phyloP scores from a whole-genome alignment of 1,284 basidiomycete species.

The Trametes hirsuta region DNA sequence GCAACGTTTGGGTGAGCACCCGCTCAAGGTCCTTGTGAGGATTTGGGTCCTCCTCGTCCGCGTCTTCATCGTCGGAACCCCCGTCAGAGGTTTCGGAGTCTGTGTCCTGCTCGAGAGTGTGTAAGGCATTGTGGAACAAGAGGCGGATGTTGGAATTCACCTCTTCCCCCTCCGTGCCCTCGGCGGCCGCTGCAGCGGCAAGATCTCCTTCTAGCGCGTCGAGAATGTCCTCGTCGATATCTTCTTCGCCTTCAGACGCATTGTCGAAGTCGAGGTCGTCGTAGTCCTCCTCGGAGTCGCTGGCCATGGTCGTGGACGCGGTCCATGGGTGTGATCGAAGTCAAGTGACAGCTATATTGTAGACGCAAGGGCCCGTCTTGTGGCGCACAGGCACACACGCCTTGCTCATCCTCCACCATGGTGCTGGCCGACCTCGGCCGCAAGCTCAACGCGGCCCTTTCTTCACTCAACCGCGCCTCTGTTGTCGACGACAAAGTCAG shows the following conservation, averaged over 20 bases:
- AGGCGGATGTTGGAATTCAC: conserved; percentile 19
- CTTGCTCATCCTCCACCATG: conserved; percentile 55
- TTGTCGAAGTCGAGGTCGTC: conserved; percentile 54
- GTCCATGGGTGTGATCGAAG: conserved; percentile 16
- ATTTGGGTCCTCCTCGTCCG: conserved; percentile 23
- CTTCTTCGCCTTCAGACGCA: conserved; percentile 50
- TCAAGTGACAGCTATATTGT: conserved; percentile 20
- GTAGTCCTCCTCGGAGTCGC: conserved; percentile 67
- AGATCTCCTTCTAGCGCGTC: conserved; percentile 51
- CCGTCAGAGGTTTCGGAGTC: conserved; percentile 62
- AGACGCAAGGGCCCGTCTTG: conserved; percentile 5
- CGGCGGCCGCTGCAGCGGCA: conserved; percentile 64
- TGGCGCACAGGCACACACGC: conserved; percentile 3
- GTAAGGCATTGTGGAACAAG: neutral
- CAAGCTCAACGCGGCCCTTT: conserved; percentile 92
- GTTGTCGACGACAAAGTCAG: conserved; percentile 88
- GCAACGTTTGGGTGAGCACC: conserved; percentile 22
- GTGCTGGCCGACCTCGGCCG: conserved; percentile 96
- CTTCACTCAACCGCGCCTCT: conserved; percentile 85
- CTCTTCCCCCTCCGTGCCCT: conserved; percentile 39
- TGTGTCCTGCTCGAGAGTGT: conserved; percentile 44
- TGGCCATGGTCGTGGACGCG: conserved; percentile 46
- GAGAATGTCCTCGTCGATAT: conserved; percentile 57
- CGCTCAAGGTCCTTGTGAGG: conserved; percentile 24
- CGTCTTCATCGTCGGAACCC: conserved; percentile 48